Base-by-base conservation (phyloP, 768 basidiomycete genomes). In the Tubosaeta sp. region DNA sequence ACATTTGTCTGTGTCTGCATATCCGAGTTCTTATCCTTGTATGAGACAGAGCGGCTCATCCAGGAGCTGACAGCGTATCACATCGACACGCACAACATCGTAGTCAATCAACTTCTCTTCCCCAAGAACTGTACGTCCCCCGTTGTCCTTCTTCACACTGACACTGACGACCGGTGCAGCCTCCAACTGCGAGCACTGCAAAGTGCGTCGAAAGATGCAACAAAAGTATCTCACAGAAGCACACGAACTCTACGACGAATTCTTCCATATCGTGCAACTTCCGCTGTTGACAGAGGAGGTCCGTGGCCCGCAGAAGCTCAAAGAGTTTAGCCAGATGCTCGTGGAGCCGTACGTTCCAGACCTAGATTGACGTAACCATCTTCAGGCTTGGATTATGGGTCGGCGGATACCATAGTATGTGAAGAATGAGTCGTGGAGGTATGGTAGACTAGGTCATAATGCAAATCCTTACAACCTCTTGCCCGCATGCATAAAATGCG, bases 1-100 rank as follows among this genome's bases (percentile, higher is more conserved):
- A 97, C 94, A 16, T 99, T 99, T 64, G 88, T 99, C 61, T 97
- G 97, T 63, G 95, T 98, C 48, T 93, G 93, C 77, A 97, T 98
- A 65, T 97, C 95, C 48, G 95, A 98, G 70, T 98, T 99, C 80
- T 74, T 98, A 60, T 97, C 94, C 13, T 75, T 99, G 26, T 99
- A 99, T 70, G 97, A 99, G 76, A 99, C 97, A 26, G 97, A 99
- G 71, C 89, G 97, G 27, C 80, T 99, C 25, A 91, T 99, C 29
- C 97, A 99, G 71, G 95, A 97, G 68, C 75, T 97, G 42, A 91
- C 89, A n/a, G 76, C 83, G 42, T 92, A 92, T 66, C 92, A 93
- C 67, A 97, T 97, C 66, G 95, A 98, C 70, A 97, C 94, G 45
- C 97, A 99, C 71, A 95, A 95, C 68, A 98, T 99, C 63, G 92